phyloP scores from a whole-genome alignment of 257 asterid species.

The Thymus mandschuricus region DNA sequence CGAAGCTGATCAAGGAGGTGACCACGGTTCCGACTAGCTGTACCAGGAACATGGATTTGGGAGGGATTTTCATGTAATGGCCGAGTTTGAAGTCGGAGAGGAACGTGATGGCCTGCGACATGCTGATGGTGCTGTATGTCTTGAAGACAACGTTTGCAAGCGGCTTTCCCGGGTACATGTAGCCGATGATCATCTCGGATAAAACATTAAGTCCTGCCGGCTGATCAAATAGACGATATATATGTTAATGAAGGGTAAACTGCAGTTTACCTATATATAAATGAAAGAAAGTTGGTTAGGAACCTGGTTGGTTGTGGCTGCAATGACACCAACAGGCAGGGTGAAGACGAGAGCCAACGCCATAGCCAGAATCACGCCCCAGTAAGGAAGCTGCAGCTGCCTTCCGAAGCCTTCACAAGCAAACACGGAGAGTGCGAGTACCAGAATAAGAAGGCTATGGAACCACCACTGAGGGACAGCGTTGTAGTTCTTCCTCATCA shows the following conservation, averaged over 20 bases:
- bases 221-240: slow-evolving; percentile 24
- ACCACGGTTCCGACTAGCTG: slow-evolving; percentile 73
- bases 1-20: slow-evolving; percentile 56
- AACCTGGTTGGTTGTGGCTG: slow-evolving; percentile 74
- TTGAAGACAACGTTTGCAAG: slow-evolving; percentile 65
- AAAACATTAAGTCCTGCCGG: slow-evolving; percentile 59
- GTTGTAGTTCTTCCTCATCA: slow-evolving; percentile 69
- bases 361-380: slow-evolving; percentile 68
- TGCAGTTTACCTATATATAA: too few species aligned
- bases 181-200: slow-evolving; percentile 71
- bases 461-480: slow-evolving; percentile 87
- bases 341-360: slow-evolving; percentile 58
- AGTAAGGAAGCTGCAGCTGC: slow-evolving; percentile 68
- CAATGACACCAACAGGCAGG: slow-evolving; percentile 61
- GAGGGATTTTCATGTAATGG: slow-evolving; percentile 81
- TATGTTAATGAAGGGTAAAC: neutral
- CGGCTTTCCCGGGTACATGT: slow-evolving; percentile 70
- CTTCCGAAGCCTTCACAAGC: slow-evolving; percentile 63
- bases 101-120: slow-evolving; percentile 60
- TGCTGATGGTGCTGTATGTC: slow-evolving; percentile 64
- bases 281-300: neutral
- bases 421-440: slow-evolving; percentile 42
- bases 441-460: slow-evolving; percentile 42
- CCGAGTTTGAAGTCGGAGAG: slow-evolving; percentile 78
- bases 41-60: slow-evolving; percentile 72